These are phyloP conservation scores for Annulohypoxylon bovei DNA, from an alignment of 495 filamentous ascomycete genomes.

Conservation along the genomic window DNA sequence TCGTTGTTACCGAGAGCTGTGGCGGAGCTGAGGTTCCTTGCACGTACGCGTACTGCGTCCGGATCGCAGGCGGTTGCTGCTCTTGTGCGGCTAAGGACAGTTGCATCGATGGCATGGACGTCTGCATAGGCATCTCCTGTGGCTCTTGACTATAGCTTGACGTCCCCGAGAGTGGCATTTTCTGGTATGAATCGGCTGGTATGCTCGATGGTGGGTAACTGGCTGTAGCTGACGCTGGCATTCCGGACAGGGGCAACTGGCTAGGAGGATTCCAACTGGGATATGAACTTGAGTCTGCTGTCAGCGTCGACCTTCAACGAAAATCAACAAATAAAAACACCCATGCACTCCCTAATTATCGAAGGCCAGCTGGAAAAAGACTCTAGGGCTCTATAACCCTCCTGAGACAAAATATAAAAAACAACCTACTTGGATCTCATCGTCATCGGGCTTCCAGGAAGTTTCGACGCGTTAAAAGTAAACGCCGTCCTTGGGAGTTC, in stretches of 20 bases:
- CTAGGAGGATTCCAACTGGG: conserved; percentile 54
- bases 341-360: not conserved
- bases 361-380: too few species aligned
- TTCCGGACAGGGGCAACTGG: conserved; percentile 49
- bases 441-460: conserved; percentile 62
- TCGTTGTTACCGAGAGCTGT: conserved; percentile 56
- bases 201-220: conserved; percentile 57
- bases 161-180: conserved; percentile 56
- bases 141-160: conserved; percentile 58
- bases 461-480: conserved; percentile 63
- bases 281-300: conserved; percentile 48
- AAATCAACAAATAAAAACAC: not conserved
- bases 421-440: conserved; percentile 62
- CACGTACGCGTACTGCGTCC: conserved; percentile 61
- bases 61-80: conserved; percentile 54
- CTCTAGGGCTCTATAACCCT: not conserved
- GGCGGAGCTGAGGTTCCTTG: conserved; percentile 54
- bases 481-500: conserved; percentile 62
- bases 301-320: conserved; percentile 19
- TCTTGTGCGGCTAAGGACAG: conserved; percentile 55
- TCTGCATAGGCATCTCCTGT: conserved; percentile 59
- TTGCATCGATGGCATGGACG: conserved; percentile 61
- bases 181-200: conserved; percentile 56
- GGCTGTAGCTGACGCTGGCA: conserved; percentile 53
- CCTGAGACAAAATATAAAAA: conserved; percentile 9